Base-by-base conservation (phyloP, 305 asterid species). In the Salvia sclarea region DNA sequence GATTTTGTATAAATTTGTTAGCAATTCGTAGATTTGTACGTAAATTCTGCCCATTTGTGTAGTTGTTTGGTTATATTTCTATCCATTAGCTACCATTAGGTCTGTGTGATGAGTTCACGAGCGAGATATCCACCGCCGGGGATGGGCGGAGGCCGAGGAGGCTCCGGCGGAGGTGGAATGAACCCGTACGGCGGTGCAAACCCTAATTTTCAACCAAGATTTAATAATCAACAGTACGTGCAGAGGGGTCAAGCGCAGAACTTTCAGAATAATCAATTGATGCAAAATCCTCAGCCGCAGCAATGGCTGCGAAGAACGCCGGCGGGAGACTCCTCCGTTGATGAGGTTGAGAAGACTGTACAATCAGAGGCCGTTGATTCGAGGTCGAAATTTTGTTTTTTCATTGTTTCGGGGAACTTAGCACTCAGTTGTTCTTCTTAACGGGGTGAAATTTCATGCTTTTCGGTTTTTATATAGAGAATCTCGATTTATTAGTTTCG, bases 51-150 rank as follows among this genome's bases (percentile, higher is more conserved):
- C 33, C 17, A 40, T 14, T 57, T 40, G 3, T 68, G 17, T 71
- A 65, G 69, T 48, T 64, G 57, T 70, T 57, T 33, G 69, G 69
- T 58, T 52, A 31, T 40, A 74, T 64, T 61, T 71, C 41, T 59
- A 44, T 65, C 64, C 35, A 43, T 45, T 38, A 62, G 71, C 48
- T 54, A 22, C 55, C 13, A 52, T 60, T 75, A 81, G 85, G 86
- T 52, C 76, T 66, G 44, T 22, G 76, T 13, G 82, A 91, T 91
- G 98, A 78, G 76, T 83, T 82, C 84, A 57, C 79, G 95, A 48
- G 76, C 95, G 61, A 85, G 97, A 61, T 90, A 86, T 78, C 98
- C 95, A 48, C 92, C 95, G 54, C 98, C 97, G 28, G 98, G 97
- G 10, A 85, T 88, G 79, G 89, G 93, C 45, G 96, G 85, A 7